Conservation (phyloP, 352 stramenopile genomes). For the Phytophthora multivora region DNA sequence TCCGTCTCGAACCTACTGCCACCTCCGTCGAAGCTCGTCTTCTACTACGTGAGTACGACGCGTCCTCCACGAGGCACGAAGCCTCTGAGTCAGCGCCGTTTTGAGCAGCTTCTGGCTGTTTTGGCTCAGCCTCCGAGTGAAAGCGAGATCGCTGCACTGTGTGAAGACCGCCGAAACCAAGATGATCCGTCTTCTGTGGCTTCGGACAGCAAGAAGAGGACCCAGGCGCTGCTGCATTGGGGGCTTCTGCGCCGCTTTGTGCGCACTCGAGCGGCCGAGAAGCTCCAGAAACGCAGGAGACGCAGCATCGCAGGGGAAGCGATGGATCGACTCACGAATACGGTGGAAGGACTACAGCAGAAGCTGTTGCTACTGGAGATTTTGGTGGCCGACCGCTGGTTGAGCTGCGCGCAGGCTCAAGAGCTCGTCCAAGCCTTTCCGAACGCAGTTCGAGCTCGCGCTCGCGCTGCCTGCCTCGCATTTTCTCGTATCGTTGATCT, state of each 20-base stretch:
- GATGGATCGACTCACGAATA: slow-evolving; percentile 18
- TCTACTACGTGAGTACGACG: slow-evolving; percentile 87
- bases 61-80: slow-evolving; percentile 64
- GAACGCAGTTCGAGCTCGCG: slow-evolving; percentile 50
- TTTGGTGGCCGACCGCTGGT: slow-evolving; percentile 52
- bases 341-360: slow-evolving; percentile 24
- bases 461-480: slow-evolving; percentile 54
- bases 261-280: not conserved
- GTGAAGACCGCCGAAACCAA: slow-evolving; percentile 13
- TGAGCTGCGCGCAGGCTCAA: slow-evolving; percentile 54
- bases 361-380: slow-evolving; percentile 50
- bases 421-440: slow-evolving; percentile 50
- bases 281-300: not conserved
- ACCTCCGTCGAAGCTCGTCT: slow-evolving; percentile 34
- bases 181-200: not conserved
- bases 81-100: slow-evolving; percentile 50
- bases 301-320: slow-evolving; percentile 1
- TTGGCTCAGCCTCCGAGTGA: slow-evolving; percentile 27
- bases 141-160: slow-evolving; percentile 18
- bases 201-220: slow-evolving; percentile 3
- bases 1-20: not conserved
- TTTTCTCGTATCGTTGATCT: slow-evolving; percentile 78
- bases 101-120: slow-evolving; percentile 60
- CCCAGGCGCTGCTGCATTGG: slow-evolving; percentile 45
- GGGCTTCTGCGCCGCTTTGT: slow-evolving; percentile 41